Evolutionary conservation across 805 yeast genomes (phyloP), one percentile per base, ranked within the genome.

Genomic region (Geotrichum ghanense): DNA sequence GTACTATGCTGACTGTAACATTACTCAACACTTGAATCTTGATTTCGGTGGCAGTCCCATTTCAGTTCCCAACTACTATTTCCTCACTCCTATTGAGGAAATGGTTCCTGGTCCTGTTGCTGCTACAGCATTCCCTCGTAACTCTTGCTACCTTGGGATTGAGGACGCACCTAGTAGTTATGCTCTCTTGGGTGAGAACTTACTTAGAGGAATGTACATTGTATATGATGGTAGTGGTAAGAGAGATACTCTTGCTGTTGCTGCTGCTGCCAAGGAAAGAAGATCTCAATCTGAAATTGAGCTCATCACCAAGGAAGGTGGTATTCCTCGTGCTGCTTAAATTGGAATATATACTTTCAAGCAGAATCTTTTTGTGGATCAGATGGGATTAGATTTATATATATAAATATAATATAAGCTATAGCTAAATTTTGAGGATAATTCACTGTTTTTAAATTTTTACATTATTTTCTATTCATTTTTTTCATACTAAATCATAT

Each of bases 161-260:
- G 67, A 63, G 51, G 50, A 48, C 44, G 43, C 64, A 56, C 45
- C 62, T 5, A 54, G 59, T 53, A 56, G 66, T 47, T 52, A 60
- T 24, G 56, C 70, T 16, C 64, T 78, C 41, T 62, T 82, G 37
- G 88, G 88, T n/a, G 85, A 79, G 58, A 73, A 72, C 49, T 65
- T 81, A 51, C 63, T 82, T 51, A 69, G 81, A 48, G 70, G 73
- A 43, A 76, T 78, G 42, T 82, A 81, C 59, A 65, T 76, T 22
- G 85, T 79, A 12, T 78, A 73, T 60, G 83, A 82, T 58, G 63
- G 79, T 49, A 81, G 78, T 22, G 72, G 70, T 52, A 63, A 62
- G 42, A 68, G 75, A 50, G 68, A 81, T 27, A 77, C 81, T 2
- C 50, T 81, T 44, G 84, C 77, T 12, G 74, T 70, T 53, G 68